Evolutionary conservation across 805 yeast genomes (phyloP).

Genomic region (Metschnikowia cerradonensis): DNA sequence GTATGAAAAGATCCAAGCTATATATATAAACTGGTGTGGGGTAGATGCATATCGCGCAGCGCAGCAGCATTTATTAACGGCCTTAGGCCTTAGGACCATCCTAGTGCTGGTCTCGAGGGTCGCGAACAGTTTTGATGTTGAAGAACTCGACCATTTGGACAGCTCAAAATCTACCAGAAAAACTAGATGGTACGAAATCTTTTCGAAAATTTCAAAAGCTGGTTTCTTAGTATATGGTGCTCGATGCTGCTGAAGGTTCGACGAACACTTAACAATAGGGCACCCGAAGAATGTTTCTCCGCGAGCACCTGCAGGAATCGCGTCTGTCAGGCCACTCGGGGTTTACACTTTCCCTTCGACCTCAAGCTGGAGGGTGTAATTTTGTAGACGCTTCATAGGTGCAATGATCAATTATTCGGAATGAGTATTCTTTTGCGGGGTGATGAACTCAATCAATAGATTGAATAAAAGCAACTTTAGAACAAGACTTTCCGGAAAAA

Average conservation of each 20-base stretch:
- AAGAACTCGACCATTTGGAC: neutral
- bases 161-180: neutral
- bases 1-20: neutral
- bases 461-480: no score
- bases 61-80: slow-evolving; percentile 1
- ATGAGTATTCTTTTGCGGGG: neutral
- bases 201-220: no score
- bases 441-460: neutral
- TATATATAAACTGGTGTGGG: slow-evolving; percentile 1
- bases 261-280: neutral
- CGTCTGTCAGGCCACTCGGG: neutral
- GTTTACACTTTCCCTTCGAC: neutral
- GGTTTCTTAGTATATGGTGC: neutral
- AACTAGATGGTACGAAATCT: no score
- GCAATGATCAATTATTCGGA: neutral
- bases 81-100: slow-evolving; percentile 1
- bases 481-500: no score
- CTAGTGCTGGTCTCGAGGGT: neutral
- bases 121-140: neutral
- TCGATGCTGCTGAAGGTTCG: neutral
- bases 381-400: no score
- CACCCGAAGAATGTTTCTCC: neutral
- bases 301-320: neutral
- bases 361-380: neutral
- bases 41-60: neutral